phyloP scores from a whole-genome alignment of 805 yeast species.

The Lipomyces chichibuensis region DNA sequence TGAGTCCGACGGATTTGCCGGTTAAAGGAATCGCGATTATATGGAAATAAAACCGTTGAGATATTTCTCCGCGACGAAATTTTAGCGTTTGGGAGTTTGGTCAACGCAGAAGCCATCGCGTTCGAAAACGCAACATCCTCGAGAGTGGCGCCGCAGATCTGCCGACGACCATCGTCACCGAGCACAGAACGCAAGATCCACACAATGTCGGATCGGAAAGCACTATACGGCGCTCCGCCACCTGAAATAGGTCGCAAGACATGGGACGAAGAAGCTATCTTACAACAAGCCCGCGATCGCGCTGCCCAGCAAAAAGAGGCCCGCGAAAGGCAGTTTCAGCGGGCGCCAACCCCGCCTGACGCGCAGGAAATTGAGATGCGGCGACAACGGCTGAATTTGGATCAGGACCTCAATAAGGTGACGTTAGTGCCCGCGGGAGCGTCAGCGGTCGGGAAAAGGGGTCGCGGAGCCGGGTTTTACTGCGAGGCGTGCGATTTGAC shows the following conservation, averaged over 20 bases:
- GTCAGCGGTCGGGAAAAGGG: constrained; percentile 46
- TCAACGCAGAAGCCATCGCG: background rate
- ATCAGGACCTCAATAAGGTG: constrained; percentile 43
- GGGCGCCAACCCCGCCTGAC: constrained; percentile 37
- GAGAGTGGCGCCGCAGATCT: no score
- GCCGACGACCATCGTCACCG: background rate
- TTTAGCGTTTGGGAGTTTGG: no score
- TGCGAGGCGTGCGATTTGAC: constrained; percentile 81
- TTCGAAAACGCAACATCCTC: background rate
- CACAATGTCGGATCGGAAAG: constrained; percentile 15
- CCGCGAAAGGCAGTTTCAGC: constrained; percentile 23
- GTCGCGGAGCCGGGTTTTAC: constrained; percentile 77
- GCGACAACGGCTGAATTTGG: constrained; percentile 39
- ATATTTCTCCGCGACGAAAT: background rate
- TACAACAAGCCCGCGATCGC: constrained; percentile 32
- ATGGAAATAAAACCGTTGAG: background rate
- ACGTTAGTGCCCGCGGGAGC: constrained; percentile 45
- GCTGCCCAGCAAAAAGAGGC: constrained; percentile 25
- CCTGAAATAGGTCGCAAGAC: constrained; percentile 33
- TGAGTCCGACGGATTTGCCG: no score
- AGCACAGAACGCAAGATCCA: background rate
- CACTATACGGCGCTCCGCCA: constrained; percentile 29
- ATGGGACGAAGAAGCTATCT: constrained; percentile 33
- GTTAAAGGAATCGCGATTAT: background rate
- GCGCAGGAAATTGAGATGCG: constrained; percentile 39